Base-by-base conservation (phyloP, 2,329 filamentous ascomycete species). In the Verticillium nubilum region DNA sequence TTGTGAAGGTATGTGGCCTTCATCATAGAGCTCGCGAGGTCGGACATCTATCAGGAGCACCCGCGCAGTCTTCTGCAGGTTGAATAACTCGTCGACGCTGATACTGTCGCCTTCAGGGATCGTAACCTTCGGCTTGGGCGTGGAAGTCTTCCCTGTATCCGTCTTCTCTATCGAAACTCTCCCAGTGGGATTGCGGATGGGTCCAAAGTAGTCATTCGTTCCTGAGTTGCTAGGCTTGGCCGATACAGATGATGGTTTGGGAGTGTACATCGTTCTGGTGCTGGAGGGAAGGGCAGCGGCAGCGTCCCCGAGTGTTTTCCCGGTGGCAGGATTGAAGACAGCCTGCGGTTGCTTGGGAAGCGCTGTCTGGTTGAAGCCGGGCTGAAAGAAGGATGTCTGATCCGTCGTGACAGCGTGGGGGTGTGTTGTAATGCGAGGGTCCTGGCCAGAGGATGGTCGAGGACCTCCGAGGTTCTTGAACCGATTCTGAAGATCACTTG, bases 21-120 rank as follows among this genome's bases (percentile, higher is more conserved):
- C 82, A 66, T 98, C 92, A 69, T 91, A 99, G 9, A 90, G 85
- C 58, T 90, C 85, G 27, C 95, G 87, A 59, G 84, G 79, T 42
- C 95, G 87, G 50, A 97, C 86, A 72, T 99, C 95, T 64, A 99
- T 92, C 26, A 98, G 72, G 13, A 99, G 76, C 26, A 97, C 80
- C 74, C 86, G 75, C 65, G 61, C 59, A 4, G 69, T 82, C 65
- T 68, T 74, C 59, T 81, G 80, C 69, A 96, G 84, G 54, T 87
- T 83, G 61, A 88, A 83, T 1, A 99, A 80, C 58, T 89, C 86
- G 60, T 89, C 81, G 0, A 89, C 84, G 2, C 83, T 85, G 47
- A 97, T 88, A 0, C 72, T 71, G 76, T 81, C 75, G 6, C 84
- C 69, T 73, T 80, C 69, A 72, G 88, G 70, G 70, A 86, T 62